Conservation (phyloP, 2,329 filamentous ascomycete genomes). For the Cladosporium sphaerospermum region DNA sequence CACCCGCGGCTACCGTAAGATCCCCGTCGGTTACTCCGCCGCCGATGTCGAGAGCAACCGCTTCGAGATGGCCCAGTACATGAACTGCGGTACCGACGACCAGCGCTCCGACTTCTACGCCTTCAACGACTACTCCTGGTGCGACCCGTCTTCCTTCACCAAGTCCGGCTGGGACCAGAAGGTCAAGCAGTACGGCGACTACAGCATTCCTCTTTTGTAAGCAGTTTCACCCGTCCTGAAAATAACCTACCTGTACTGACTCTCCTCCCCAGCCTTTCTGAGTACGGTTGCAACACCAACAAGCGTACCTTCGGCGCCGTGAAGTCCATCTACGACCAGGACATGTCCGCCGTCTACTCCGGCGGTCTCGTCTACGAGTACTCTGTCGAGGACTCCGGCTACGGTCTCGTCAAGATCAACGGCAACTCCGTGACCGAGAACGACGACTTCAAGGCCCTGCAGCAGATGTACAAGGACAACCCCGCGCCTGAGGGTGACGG, state of each 20-base stretch:
- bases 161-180: constrained; percentile 79
- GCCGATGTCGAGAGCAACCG: constrained; percentile 83
- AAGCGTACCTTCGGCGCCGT: constrained; percentile 77
- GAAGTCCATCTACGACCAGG: constrained; percentile 64
- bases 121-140: constrained; percentile 89
- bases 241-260: constrained; percentile 11
- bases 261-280: constrained; percentile 57
- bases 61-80: constrained; percentile 78
- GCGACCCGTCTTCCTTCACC: constrained; percentile 62
- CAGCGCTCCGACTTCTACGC: constrained; percentile 83
- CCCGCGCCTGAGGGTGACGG: constrained; percentile 50
- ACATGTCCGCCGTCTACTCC: constrained; percentile 90
- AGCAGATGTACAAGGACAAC: constrained; percentile 45
- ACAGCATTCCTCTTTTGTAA: constrained; percentile 77
- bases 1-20: constrained; percentile 59
- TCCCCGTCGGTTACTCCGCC: constrained; percentile 75
- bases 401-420: constrained; percentile 67
- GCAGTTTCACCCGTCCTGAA: constrained; percentile 13
- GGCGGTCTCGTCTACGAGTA: constrained; percentile 97
- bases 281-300: constrained; percentile 85
- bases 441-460: constrained; percentile 56
- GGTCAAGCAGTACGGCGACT: constrained; percentile 79
- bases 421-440: constrained; percentile 47
- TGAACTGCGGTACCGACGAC: constrained; percentile 86
- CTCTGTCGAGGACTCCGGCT: constrained; percentile 70